Base-by-base conservation (phyloP, 139 green algal genomes). In the Pycnococcus provasolii region DNA sequence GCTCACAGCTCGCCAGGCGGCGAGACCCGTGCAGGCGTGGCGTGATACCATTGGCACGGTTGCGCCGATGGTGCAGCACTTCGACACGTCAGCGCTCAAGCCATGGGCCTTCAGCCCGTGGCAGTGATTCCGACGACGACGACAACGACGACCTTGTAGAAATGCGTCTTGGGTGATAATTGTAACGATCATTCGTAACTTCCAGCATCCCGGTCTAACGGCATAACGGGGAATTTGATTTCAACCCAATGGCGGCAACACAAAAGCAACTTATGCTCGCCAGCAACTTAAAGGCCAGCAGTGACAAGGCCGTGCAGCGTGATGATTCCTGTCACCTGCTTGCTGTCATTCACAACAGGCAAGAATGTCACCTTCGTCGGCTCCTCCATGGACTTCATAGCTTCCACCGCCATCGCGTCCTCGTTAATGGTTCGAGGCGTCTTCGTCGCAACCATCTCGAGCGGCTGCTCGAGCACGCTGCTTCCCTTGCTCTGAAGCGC, bases 231-330 rank as follows among this genome's bases (percentile, higher is more conserved):
- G 26, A 26, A 26, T 26, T 26, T 55, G 13, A 55, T 13, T 11
- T 26, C 26, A 26, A 26, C 26, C 26, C 26, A 26, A 26, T 26
- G 26, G 26, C 26, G 26, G 26, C 26, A 26, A 26, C 26, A 26
- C 26, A 26, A 26, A 26, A 26, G 26, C 26, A 26, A 26, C 26
- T 26, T 26, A 26, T 0, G 26, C 26, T 26, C 26, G 26, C 26
- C 26, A 26, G 26, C 26, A 26, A 26, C 57, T 63, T 77, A 87
- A 1, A 87, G 64, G 8, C 81, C 81, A 1, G 77, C 77, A 2
- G 42, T 64, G 54, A 87, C 74, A 1, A 87, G 75, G 47, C 59
- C 67, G 58, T 87, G 81, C 41, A 87, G 77, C 1, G 81, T 87
- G 64, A 87, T 62, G n/a, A 87, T 53, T 8, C 81, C 81, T 4